Evolutionary conservation across 139 green algal species (phyloP), one percentile per base, ranked within the genome.

Genomic region (Chlamydomonas schloesseri): DNA sequence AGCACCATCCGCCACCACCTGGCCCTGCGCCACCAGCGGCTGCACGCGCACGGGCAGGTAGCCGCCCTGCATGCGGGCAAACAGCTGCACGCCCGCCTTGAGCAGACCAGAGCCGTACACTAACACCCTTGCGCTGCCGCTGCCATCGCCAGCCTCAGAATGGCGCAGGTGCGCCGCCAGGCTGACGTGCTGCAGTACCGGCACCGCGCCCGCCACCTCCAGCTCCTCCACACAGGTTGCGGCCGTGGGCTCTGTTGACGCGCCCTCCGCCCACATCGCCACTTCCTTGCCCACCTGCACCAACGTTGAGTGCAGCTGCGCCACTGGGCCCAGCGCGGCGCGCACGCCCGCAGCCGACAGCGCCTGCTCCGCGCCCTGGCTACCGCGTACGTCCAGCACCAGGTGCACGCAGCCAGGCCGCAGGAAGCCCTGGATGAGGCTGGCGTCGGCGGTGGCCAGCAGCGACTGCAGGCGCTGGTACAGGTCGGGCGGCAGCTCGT

Each of bases 401-500:
- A 85, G 34, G 47, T 85, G 31, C 3, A 50, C 76, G 47, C 79
- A 85, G 31, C 79, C 79, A 2, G 79, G 67, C n/a, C 79, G 79
- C 9, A 85, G 37, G 46, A 71, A 85, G 31, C 79, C 73, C 73
- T 88, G 83, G 21, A 88, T 64, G 31, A 91, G 71, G 23, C 55
- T 71, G 29, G 71, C 78, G 11, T 81, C 88, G 29, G 71, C 83
- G 0, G 50, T 62, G 24, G 23, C 65, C 4, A 89, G 78, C n/a
- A 84, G 55, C 57, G 65, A 58, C 21, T 73, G 83, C 9, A 91
- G 78, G 11, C 69, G 72, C 33, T 77, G 58, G 60, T 80, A 84
- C 50, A 91, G 47, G 53, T 84, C 78, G 6, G 65, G 60, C 6
- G 76, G 75, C 53, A 91, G 88, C 78, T 87, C 71, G 31, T 71